Base-by-base conservation (phyloP, 2,329 filamentous ascomycete genomes). In the Fusarium torulosum region DNA sequence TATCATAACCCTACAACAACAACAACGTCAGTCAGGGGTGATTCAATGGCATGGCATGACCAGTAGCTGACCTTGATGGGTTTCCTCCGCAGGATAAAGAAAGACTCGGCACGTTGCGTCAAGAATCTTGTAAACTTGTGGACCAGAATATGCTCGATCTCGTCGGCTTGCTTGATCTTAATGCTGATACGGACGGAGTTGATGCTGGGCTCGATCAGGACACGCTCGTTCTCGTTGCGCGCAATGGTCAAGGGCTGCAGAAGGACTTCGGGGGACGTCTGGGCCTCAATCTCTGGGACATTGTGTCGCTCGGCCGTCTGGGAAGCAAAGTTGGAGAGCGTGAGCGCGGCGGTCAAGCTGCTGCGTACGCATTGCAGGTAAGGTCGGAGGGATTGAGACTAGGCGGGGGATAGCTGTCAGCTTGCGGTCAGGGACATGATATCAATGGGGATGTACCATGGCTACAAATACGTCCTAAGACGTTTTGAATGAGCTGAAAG, bases 111-210 rank as follows among this genome's bases (percentile, higher is more conserved):
- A 60, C 71, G 71, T 62, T 73, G 72, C 46, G 93, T 97, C 82
- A 99, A 82, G 85, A 99, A 99, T 57, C 96, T 88, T 40, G 94
- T 97, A 76, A 99, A 98, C 82, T 99, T 99, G 84, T 98, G 96
- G 69, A 99, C 96, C 65, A 99, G 84, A 69, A 99, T 98, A 78
- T 96, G 89, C 81, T 99, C 96, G 75, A 98, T 99, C 83, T 99
- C 96, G 80, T 99, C 96, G 66, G 96, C 96, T 85, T 99, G 96
- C 84, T 99, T 99, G 81, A 99, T 97, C 85, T 95, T 93, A 83
- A 99, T 97, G 86, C 93, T 97, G 76, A 99, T 92, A 73, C 96
- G 91, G 72, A 99, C 92, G 72, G 92, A 96, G 86, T 99, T 99
- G 83, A 98, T 91, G 79, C 92, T 96, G 53, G 96, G 94, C 83